These are phyloP conservation scores for Penicillium samsonianum DNA, from an alignment of 495 filamentous ascomycete species.

Conservation along the genomic window DNA sequence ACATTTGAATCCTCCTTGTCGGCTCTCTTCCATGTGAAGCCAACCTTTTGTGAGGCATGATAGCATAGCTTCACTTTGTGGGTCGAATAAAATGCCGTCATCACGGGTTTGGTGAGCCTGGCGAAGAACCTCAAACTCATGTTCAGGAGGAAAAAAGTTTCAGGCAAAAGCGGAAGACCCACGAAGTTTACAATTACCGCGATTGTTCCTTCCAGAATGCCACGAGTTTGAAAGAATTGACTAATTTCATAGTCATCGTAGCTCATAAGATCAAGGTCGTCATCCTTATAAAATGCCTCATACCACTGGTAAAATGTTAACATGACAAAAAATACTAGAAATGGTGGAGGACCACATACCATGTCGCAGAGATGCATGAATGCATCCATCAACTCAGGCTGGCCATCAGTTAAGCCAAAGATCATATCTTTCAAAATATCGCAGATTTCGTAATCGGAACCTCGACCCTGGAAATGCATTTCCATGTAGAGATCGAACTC, in stretches of 20 bases:
- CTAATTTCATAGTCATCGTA: neutral
- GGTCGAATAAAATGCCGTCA: neutral
- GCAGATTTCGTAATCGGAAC: neutral
- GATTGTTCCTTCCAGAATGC: neutral
- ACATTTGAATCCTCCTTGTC: neutral
- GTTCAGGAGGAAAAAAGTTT: neutral
- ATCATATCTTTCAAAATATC: neutral
- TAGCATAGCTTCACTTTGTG: neutral
- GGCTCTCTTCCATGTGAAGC: neutral
- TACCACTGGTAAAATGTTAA: neutral
- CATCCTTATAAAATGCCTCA: neutral
- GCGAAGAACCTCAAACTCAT: neutral
- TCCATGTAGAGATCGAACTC: neutral
- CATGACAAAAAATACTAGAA: neutral
- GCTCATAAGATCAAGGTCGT: neutral
- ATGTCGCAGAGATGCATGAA: neutral
- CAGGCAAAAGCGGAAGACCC: neutral
- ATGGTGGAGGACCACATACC: neutral
- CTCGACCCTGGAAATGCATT: neutral
- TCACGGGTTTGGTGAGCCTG: neutral
- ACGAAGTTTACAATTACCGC: neutral
- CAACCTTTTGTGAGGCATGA: neutral
- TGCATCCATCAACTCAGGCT: neutral
- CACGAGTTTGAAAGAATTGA: neutral
- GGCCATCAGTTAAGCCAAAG: neutral